phyloP scores from a whole-genome alignment of 176 grass and related monocot species.

The Leersia perrieri region DNA sequence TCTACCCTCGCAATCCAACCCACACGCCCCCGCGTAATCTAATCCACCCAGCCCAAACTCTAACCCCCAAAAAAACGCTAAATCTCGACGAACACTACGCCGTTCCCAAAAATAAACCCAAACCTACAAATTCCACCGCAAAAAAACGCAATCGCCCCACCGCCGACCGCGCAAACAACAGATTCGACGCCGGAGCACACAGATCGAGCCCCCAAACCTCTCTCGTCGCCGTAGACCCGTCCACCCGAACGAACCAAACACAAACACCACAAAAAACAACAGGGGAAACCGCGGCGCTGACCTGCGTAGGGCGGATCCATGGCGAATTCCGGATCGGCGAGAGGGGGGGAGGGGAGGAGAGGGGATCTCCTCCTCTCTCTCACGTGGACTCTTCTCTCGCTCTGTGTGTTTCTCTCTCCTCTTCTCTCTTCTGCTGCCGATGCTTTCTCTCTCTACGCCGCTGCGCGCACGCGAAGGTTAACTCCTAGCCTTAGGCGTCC shows the following conservation, averaged over 20 bases:
- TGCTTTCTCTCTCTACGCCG: background rate
- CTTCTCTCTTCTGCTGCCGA: background rate
- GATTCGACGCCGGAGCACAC: background rate
- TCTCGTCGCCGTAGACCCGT: background rate
- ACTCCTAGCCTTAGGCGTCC: constrained; percentile 5
- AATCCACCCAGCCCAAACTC: background rate
- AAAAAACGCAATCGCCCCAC: background rate
- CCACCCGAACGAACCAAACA: no score
- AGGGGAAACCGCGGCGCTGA: constrained; percentile 27
- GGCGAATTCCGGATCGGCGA: constrained; percentile 12
- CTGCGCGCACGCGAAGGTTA: constrained; percentile 13
- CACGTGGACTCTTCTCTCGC: constrained; percentile 36
- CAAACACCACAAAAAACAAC: background rate
- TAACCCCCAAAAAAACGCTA: background rate
- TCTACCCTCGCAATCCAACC: background rate
- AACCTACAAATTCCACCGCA: background rate
- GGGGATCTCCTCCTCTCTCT: constrained; percentile 34
- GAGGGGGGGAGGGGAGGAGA: background rate
- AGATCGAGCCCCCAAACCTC: constrained; percentile 31
- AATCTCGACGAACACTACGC: constrained; percentile 29
- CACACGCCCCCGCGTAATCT: background rate
- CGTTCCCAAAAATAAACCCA: background rate
- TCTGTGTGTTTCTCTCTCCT: background rate
- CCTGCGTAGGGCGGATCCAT: constrained; percentile 52
- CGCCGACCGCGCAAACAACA: background rate